A percentile compares a stretch with the other conserved stretches of the same genome.
Evolutionary conservation across 1,139 yeast species (phyloP).

Genomic region (Diutina scorzettiae): DNA sequence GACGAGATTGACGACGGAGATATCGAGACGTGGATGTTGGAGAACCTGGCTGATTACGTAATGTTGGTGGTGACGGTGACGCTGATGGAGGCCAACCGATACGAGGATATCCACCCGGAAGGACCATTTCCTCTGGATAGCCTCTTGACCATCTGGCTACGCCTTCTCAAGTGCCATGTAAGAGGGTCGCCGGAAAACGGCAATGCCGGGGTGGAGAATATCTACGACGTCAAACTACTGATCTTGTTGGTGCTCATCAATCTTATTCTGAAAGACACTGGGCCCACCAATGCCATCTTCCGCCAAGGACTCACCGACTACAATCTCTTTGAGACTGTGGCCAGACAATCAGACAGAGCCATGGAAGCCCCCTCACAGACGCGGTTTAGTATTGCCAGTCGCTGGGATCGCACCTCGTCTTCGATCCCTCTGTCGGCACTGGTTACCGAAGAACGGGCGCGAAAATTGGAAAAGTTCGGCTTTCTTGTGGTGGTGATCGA

Average conservation of each 20-base stretch:
- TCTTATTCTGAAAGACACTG: neutral
- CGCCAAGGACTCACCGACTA: constrained; percentile 5
- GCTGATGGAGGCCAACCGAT: constrained; percentile 1
- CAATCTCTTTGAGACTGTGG: constrained; percentile 4
- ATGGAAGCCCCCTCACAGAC: neutral
- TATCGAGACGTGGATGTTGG: constrained; percentile 2
- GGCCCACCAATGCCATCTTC: neutral
- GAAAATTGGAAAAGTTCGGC: neutral
- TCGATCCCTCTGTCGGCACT: neutral
- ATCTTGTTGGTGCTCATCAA: neutral
- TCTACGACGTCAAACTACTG: constrained; percentile 5
- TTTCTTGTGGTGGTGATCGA: constrained; percentile 1
- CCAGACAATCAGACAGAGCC: neutral
- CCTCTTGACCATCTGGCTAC: constrained; percentile 1
- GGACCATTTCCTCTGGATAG: constrained; percentile 1
- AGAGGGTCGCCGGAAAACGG: constrained; percentile 1
- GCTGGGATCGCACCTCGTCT: neutral
- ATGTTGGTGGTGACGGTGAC: neutral
- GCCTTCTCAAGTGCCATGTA: constrained; percentile 1
- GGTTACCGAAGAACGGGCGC: constrained; percentile 1
- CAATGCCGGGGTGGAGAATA: constrained; percentile 1
- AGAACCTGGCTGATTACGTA: constrained; percentile 3
- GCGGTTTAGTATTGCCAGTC: neutral
- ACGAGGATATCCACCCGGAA: neutral
- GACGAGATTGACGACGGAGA: neutral